Percentiles rank a stretch among this genome's conserved stretches.
These are phyloP conservation scores for Mediolabrus comicus DNA, from an alignment of 108 stramenopile species.

Conservation along the genomic window DNA sequence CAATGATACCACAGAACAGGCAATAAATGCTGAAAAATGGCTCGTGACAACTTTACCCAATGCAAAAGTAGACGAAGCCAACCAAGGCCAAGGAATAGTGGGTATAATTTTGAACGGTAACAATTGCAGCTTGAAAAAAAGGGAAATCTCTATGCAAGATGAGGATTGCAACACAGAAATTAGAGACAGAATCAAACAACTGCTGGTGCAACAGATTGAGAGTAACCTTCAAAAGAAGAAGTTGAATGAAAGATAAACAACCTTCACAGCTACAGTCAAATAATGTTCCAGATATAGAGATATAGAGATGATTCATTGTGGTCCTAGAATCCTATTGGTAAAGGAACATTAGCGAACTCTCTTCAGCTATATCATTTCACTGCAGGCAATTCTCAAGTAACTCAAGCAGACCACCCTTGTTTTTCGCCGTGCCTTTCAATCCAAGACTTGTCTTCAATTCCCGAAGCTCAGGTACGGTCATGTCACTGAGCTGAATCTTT, in stretches of 20 bases:
- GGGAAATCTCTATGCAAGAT: neutral
- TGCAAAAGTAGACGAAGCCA: neutral
- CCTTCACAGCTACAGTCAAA: no score
- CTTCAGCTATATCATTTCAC: neutral
- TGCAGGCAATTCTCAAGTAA: constrained; percentile 3
- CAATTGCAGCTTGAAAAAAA: neutral
- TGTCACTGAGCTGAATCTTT: constrained; percentile 26
- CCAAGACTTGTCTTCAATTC: constrained; percentile 43
- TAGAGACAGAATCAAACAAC: neutral
- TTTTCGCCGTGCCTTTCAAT: constrained; percentile 24
- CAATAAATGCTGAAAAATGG: constrained; percentile 1
- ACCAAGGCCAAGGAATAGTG: neutral
- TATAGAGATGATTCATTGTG: neutral
- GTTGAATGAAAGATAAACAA: neutral
- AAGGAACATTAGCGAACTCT: no score
- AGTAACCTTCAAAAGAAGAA: neutral
- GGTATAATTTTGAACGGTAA: constrained; percentile 7
- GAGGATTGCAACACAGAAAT: neutral
- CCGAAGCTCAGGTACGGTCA: constrained; percentile 35
- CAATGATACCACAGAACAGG: neutral
- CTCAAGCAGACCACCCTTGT: constrained; percentile 9
- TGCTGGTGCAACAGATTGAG: constrained; percentile 10
- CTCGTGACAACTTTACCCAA: constrained; percentile 19
- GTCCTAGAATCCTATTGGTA: no score
- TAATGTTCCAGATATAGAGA: neutral